Conservation (phyloP, 2,329 filamentous ascomycete genomes). For the Raffaelea albimanens region DNA sequence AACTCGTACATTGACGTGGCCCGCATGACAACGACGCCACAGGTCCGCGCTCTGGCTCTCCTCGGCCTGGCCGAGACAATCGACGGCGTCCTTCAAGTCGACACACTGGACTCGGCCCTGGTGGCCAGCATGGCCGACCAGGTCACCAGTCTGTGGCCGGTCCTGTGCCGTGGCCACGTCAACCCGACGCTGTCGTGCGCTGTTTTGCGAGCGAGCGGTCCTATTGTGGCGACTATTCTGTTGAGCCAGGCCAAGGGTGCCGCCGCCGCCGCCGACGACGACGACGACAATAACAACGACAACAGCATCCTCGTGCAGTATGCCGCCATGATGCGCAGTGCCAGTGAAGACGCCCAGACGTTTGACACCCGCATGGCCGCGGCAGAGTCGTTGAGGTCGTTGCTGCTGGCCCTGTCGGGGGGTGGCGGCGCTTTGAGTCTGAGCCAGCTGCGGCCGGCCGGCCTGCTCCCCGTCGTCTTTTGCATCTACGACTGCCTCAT, state of each 20-base stretch:
- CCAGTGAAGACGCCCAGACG: conserved; percentile 41
- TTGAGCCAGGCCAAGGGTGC: not conserved
- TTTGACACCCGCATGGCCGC: conserved; percentile 58
- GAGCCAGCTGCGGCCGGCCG: not conserved
- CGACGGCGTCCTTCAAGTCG: conserved; percentile 25
- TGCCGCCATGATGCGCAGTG: conserved; percentile 40
- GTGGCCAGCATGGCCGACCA: conserved; percentile 30
- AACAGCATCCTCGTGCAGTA: conserved; percentile 22
- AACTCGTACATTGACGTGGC: too few species aligned
- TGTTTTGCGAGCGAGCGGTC: conserved; percentile 38
- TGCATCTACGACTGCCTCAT: conserved; percentile 68
- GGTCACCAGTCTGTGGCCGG: conserved; percentile 26
- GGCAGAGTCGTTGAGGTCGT: conserved; percentile 42
- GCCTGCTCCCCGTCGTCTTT: conserved; percentile 48
- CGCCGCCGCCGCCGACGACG: not conserved
- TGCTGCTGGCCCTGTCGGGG: conserved; percentile 23
- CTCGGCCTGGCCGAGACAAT: conserved; percentile 36
- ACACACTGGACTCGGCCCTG: not conserved
- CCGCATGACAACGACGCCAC: conserved; percentile 19
- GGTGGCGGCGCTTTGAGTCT: conserved; percentile 3
- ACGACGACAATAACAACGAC: too few species aligned
- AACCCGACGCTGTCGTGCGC: conserved; percentile 42
- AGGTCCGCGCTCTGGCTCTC: conserved; percentile 37
- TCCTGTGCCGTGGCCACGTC: conserved; percentile 24
- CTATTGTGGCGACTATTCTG: conserved; percentile 27